Conservation (phyloP, 2,329 filamentous ascomycete species). For the Chaetomiaceae sp. region DNA sequence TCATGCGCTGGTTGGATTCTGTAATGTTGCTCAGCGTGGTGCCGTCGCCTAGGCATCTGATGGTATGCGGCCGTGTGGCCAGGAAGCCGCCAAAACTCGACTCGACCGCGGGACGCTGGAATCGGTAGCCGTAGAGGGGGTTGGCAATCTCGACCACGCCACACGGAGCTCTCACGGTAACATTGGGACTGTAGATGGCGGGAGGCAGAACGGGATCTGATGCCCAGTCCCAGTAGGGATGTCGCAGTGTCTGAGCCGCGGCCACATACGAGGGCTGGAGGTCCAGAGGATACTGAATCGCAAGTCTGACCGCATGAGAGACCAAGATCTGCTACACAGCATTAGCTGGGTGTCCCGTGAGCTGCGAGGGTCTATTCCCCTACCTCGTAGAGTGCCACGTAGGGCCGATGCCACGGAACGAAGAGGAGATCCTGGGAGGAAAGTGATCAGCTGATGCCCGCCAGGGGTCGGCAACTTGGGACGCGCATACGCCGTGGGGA, state of each 20-base stretch:
- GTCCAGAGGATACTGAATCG: slow-evolving; percentile 35
- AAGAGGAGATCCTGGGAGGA: slow-evolving; percentile 41
- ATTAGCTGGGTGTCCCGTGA: not conserved
- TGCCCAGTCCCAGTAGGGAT: slow-evolving; percentile 42
- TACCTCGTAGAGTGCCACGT: slow-evolving; percentile 49
- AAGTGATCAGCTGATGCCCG: slow-evolving; percentile 9
- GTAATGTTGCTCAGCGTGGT: slow-evolving; percentile 32
- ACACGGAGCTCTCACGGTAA: slow-evolving; percentile 8
- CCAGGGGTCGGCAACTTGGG: not conserved
- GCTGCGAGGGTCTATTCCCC: slow-evolving; percentile 3
- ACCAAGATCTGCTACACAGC: slow-evolving; percentile 46
- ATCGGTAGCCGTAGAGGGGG: slow-evolving; percentile 47
- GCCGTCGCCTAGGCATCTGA: slow-evolving; percentile 32
- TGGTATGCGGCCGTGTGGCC: slow-evolving; percentile 31
- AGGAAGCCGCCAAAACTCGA: slow-evolving; percentile 26
- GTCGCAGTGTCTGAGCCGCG: slow-evolving; percentile 41
- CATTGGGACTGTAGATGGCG: slow-evolving; percentile 28
- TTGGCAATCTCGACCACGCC: slow-evolving; percentile 35
- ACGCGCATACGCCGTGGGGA: slow-evolving; percentile 40
- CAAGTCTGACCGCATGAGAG: slow-evolving; percentile 40
- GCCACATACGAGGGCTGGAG: slow-evolving; percentile 34
- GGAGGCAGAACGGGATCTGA: slow-evolving; percentile 36
- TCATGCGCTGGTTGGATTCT: slow-evolving; percentile 17
- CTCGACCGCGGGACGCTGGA: slow-evolving; percentile 33
- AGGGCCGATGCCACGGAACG: slow-evolving; percentile 51